These are phyloP conservation scores for Aspergillus carbonarius DNA, from an alignment of 2,329 filamentous ascomycete species.

Conservation along the genomic window DNA sequence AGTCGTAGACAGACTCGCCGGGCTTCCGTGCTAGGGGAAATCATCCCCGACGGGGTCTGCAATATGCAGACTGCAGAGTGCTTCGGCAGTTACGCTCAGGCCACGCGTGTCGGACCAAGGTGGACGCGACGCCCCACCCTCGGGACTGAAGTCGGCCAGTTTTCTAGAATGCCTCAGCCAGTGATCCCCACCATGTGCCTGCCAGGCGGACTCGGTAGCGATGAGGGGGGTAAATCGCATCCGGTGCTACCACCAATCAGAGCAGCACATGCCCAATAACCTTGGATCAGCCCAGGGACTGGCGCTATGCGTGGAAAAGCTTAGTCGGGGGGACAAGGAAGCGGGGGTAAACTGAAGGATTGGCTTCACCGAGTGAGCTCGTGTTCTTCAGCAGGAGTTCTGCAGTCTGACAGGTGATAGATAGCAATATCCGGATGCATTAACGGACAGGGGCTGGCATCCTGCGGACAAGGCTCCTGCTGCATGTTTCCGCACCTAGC, in stretches of 20 bases:
- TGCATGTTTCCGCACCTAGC: background rate
- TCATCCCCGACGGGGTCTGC: too few species aligned
- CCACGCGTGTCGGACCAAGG: background rate
- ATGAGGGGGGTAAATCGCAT: background rate
- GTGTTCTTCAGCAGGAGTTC: background rate
- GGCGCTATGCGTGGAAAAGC: background rate
- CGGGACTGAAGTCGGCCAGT: background rate
- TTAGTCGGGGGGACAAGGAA: background rate
- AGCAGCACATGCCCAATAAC: background rate
- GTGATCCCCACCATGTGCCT: background rate
- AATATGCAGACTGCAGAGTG: background rate
- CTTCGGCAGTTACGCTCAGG: background rate
- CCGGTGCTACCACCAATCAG: background rate
- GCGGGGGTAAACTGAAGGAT: background rate
- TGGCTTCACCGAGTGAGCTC: background rate
- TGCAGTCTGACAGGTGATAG: background rate
- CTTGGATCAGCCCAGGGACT: background rate
- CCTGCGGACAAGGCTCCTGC: background rate
- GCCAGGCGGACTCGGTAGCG: background rate
- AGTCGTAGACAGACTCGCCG: background rate
- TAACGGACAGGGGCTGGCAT: background rate
- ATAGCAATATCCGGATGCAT: background rate
- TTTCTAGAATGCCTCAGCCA: background rate
- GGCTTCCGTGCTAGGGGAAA: background rate
- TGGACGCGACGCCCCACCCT: background rate